phyloP scores from a whole-genome alignment of 257 asterid species.

The Solanum stenotomum region DNA sequence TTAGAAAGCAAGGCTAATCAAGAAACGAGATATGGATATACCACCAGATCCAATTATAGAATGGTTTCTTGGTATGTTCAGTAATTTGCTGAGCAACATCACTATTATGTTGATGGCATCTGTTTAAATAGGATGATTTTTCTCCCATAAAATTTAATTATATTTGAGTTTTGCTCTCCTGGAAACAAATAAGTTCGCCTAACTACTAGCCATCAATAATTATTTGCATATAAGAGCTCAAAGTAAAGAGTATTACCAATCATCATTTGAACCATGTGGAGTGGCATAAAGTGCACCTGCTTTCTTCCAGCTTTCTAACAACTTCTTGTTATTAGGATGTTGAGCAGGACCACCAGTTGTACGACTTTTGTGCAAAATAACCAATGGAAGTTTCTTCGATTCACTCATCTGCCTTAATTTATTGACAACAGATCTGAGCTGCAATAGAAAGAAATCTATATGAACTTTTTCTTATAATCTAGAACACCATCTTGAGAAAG shows the following conservation, averaged over 20 bases:
- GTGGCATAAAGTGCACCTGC: slow-evolving; percentile 72
- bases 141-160: background rate
- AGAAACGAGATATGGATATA: background rate
- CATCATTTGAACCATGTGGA: slow-evolving; percentile 91
- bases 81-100: background rate
- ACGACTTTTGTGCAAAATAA: slow-evolving; percentile 70
- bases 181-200: background rate
- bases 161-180: background rate
- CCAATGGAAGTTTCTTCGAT: slow-evolving; percentile 74
- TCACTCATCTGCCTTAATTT: slow-evolving; percentile 47
- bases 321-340: slow-evolving; percentile 56
- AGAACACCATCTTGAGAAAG: background rate
- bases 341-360: slow-evolving; percentile 75
- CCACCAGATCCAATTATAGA: background rate
- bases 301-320: slow-evolving; percentile 65
- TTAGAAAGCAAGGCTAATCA: background rate
- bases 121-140: background rate
- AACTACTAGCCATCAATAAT: background rate
- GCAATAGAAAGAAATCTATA: slow-evolving; percentile 5
- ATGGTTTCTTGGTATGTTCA: background rate
- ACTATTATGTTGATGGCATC: background rate
- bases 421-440: slow-evolving; percentile 59
- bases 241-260: slow-evolving; percentile 46
- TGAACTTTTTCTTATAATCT: background rate
- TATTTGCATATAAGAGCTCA: background rate